These are phyloP conservation scores for Lagerstroemia speciosa DNA, from an alignment of 345 rosid species.

Conservation along the genomic window DNA sequence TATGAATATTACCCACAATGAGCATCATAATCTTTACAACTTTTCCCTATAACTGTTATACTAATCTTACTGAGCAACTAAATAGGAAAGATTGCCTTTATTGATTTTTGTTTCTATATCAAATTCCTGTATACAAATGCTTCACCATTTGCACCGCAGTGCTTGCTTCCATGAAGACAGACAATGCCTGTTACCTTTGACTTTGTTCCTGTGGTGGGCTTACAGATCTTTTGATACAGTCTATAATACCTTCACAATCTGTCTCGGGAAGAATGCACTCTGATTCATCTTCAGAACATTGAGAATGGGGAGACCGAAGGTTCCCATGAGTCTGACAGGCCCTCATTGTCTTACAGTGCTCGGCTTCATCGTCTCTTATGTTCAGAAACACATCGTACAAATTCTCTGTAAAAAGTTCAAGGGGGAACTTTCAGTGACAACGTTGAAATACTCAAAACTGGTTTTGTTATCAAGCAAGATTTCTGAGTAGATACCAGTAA, in stretches of 20 bases:
- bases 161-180: not conserved
- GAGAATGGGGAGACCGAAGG: constrained; percentile 86
- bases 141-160: no score
- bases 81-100: not conserved
- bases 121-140: not conserved
- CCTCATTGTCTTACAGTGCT: constrained; percentile 94
- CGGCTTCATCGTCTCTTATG: constrained; percentile 94
- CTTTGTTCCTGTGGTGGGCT: constrained; percentile 14
- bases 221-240: constrained; percentile 67
- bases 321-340: constrained; percentile 85
- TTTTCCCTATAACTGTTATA: no score
- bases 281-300: constrained; percentile 26
- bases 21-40: no score
- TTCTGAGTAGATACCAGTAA: not conserved
- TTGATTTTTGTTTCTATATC: not conserved
- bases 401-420: constrained; percentile 43
- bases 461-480: not conserved
- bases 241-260: constrained; percentile 81
- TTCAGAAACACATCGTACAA: constrained; percentile 82
- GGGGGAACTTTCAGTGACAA: not conserved
- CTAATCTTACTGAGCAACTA: not conserved
- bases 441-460: not conserved
- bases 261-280: constrained; percentile 42
- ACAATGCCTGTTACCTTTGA: not conserved
- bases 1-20: no score